A percentile compares a stretch with the other conserved stretches of the same genome.
These are phyloP conservation scores for Schizophyllum amplum DNA, from an alignment of 1,284 basidiomycete species.

Conservation along the genomic window DNA sequence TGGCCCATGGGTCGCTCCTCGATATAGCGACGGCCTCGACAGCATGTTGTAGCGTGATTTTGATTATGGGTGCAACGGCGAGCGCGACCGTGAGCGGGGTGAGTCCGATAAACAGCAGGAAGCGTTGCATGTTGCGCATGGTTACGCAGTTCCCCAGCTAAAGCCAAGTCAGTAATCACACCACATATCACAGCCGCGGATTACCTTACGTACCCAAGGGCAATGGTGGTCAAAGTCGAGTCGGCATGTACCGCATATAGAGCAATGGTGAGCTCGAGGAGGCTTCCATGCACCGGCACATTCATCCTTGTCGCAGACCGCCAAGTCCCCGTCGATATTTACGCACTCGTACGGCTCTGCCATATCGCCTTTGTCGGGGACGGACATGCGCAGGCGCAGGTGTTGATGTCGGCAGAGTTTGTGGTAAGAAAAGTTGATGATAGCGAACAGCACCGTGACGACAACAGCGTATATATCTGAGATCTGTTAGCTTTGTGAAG, in stretches of 20 bases:
- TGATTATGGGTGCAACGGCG: conserved; percentile 25
- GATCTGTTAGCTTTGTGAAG: background rate
- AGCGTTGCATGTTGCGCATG: conserved; percentile 30
- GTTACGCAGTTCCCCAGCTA: conserved; percentile 47
- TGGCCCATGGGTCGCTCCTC: conserved; percentile 25
- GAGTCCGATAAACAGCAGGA: conserved; percentile 30
- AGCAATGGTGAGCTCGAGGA: conserved; percentile 44
- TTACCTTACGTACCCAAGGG: conserved; percentile 35
- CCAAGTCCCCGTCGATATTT: conserved; percentile 27
- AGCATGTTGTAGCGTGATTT: conserved; percentile 24
- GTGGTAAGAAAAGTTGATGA: conserved; percentile 26
- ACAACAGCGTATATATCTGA: conserved; percentile 26
- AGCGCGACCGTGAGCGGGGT: conserved; percentile 26
- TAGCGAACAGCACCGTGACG: conserved; percentile 22
- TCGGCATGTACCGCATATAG: conserved; percentile 40
- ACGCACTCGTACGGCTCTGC: conserved; percentile 35
- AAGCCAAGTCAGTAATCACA: background rate
- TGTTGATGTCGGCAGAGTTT: conserved; percentile 26
- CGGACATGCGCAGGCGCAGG: conserved; percentile 24
- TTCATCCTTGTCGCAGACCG: conserved; percentile 27
- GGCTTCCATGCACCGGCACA: conserved; percentile 42
- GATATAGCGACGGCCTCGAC: conserved; percentile 27
- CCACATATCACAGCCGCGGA: background rate
- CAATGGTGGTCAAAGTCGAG: conserved; percentile 49
- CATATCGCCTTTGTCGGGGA: conserved; percentile 24